Evolutionary conservation across 345 rosid genomes (phyloP), one percentile per base, ranked within the genome.

Genomic region (Corchorus capsularis): DNA sequence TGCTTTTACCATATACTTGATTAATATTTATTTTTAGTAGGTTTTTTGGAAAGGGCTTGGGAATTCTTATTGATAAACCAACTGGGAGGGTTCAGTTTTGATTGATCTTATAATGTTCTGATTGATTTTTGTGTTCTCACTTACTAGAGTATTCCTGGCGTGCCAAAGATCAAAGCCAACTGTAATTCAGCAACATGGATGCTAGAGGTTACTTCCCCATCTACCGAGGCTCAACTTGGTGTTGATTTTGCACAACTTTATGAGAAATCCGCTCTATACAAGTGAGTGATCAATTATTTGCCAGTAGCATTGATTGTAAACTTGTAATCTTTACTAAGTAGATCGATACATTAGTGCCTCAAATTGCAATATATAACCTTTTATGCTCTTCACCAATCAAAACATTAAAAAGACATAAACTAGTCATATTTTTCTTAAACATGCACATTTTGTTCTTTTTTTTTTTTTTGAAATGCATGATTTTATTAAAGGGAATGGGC

Each of bases 141-240:
- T 57, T 19, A 77, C 78, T n/a, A 93, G 97, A 72, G 83, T 35
- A 80, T 94, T n/a, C 78, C 83, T 34, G 91, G 94, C 47, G 89
- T 86, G 74, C 76, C 82, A 0, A 88, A 89, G 79, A 90, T 92
- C 13, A 88, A 62, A 81, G 86, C 87, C 63, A 94, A 87, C 37
- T 85, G 81, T 71, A 94, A 94, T 81, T 95, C 98, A 43, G 90
- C 95, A 71, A 92, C 97, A 59, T 94, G 97, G 97, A 84, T 92
- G 89, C 71, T 94, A 72, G 94, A 90, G 49, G 86, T 87, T 47
- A 86, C 93, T 77, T 89, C 90, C 62, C 76, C 74, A 55, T 88
- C 89, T n/a, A 72, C 86, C 17, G 96, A 94, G 84, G 59, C 74
- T 72, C 86, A 90, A 74, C 88, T 86, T 49, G 83, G 88, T 20